Percentiles rank a stretch among this genome's conserved stretches.
phyloP scores from a whole-genome alignment of 352 stramenopile genomes.

The Pythium dissotocum region DNA sequence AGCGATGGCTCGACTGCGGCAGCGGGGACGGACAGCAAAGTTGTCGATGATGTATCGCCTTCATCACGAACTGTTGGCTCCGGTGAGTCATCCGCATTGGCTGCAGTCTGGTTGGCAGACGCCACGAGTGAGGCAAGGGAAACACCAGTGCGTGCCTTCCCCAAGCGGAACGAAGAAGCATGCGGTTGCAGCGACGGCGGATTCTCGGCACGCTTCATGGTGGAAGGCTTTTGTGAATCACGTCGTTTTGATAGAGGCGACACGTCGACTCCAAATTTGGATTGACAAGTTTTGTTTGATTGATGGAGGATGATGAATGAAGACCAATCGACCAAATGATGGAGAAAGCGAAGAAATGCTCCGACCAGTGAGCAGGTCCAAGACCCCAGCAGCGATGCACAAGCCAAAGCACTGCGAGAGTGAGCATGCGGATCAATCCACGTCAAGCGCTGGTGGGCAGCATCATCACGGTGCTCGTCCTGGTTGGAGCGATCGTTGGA shows the following conservation, averaged over 20 bases:
- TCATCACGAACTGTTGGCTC: not conserved
- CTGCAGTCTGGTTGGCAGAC: not conserved
- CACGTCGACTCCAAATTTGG: constrained; percentile 2
- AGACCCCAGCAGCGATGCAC: not conserved
- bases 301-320: constrained; percentile 1
- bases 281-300: not conserved
- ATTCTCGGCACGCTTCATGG: constrained; percentile 1
- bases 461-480: constrained; percentile 19
- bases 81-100: not conserved
- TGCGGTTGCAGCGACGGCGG: not conserved
- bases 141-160: not conserved
- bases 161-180: not conserved
- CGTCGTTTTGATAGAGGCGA: not conserved
- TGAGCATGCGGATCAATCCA: constrained; percentile 13
- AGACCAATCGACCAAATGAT: not conserved
- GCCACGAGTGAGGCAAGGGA: not conserved
- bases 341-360: constrained; percentile 6
- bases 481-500: constrained; percentile 20
- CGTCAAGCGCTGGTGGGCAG: constrained; percentile 18
- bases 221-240: not conserved
- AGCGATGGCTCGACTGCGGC: not conserved
- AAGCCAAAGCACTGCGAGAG: not conserved
- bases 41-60: not conserved
- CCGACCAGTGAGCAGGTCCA: not conserved
- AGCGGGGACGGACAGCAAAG: not conserved